Conservation (phyloP, 345 rosid genomes). For the Combretum micranthum region DNA sequence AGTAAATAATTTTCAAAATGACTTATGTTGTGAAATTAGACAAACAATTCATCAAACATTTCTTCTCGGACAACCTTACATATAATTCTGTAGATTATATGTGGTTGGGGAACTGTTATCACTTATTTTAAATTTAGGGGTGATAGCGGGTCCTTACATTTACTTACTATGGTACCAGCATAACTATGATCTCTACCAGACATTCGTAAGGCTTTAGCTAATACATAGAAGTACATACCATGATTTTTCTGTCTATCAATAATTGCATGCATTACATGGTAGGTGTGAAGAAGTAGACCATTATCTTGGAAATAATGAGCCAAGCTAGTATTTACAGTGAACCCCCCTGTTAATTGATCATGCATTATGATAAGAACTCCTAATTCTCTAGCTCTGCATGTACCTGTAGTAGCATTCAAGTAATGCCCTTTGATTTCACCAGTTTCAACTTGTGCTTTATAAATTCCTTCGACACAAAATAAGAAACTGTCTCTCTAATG, state of each 20-base stretch:
- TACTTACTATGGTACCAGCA: background rate
- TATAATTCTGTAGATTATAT: no score
- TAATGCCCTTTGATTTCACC: background rate
- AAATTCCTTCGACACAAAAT: background rate
- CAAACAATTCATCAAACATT: no score
- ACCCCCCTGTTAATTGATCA: conserved; percentile 1
- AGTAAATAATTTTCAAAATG: no score
- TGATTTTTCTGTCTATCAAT: no score
- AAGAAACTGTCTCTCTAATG: background rate
- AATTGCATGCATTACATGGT: conserved; percentile 2
- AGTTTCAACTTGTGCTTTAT: background rate
- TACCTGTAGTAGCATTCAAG: background rate
- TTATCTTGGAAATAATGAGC: background rate
- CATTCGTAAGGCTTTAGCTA: conserved; percentile 6
- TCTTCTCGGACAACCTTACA: no score
- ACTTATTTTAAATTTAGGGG: no score
- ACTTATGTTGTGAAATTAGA: no score
- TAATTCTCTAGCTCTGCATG: background rate
- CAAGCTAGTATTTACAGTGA: background rate
- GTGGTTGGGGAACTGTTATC: no score
- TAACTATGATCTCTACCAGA: background rate
- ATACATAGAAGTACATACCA: conserved; percentile 4
- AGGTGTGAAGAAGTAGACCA: no score
- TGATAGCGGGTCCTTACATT: no score
- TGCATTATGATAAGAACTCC: conserved; percentile 6